phyloP scores from a whole-genome alignment of 2,329 filamentous ascomycete genomes.

The Periconia sp. region DNA sequence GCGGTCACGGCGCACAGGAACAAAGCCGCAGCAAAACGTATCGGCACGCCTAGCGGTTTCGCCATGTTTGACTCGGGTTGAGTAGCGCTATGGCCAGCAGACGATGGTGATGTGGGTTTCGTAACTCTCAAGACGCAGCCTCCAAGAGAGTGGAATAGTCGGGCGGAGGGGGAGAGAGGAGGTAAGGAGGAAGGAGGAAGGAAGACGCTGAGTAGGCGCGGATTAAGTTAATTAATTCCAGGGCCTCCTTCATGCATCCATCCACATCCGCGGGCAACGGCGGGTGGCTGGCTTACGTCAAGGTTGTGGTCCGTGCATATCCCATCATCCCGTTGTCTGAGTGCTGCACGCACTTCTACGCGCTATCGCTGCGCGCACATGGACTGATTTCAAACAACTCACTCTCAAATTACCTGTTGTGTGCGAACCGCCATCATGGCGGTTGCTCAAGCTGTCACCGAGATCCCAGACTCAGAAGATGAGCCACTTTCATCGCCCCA shows the following conservation, averaged over 20 bases:
- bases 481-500: constrained; percentile 32
- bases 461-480: constrained; percentile 39
- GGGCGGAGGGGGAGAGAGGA: not conserved
- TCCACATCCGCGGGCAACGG: not conserved
- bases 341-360: too few relatives aligned
- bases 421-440: constrained; percentile 23
- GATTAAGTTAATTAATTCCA: not conserved
- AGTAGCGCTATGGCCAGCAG: constrained; percentile 2
- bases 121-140: constrained; percentile 21
- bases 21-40: constrained; percentile 20
- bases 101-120: constrained; percentile 7
- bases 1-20: constrained; percentile 44
- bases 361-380: too few relatives aligned
- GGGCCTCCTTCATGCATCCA: not conserved
- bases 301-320: constrained; percentile 1
- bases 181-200: not conserved
- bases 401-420: constrained; percentile 1
- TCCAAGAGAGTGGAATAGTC: constrained; percentile 7
- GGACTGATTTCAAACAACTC: too few relatives aligned
- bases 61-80: constrained; percentile 7
- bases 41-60: constrained; percentile 13
- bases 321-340: too few relatives aligned
- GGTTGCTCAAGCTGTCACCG: constrained; percentile 16
- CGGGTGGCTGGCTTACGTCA: not conserved
- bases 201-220: not conserved